A percentile compares a stretch with the other conserved stretches of the same genome.
These are phyloP conservation scores for Aspergillus latus DNA, from an alignment of 2,329 filamentous ascomycete species.

Conservation along the genomic window DNA sequence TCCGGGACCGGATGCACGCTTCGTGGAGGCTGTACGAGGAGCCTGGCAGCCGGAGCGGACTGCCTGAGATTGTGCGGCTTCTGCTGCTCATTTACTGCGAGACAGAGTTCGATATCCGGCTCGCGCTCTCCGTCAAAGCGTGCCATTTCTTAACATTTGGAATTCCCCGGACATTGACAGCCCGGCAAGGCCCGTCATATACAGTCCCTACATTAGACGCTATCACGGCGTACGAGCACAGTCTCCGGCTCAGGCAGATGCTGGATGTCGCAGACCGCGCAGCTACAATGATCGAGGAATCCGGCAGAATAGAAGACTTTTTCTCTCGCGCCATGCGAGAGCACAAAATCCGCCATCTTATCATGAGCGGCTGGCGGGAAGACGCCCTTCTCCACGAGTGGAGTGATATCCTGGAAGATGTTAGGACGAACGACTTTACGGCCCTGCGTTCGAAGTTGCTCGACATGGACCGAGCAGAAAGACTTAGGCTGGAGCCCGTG, in stretches of 20 bases:
- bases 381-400: slow-evolving; percentile 2
- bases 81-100: slow-evolving; percentile 4
- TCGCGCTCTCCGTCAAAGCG: slow-evolving; percentile 1
- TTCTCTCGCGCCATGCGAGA: not conserved
- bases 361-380: not conserved
- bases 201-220: not conserved
- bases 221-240: not conserved
- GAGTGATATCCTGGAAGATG: slow-evolving; percentile 2
- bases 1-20: slow-evolving; percentile 6
- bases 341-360: slow-evolving; percentile 1
- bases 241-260: not conserved
- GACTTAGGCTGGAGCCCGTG: not conserved
- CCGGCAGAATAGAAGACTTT: not conserved
- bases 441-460: slow-evolving; percentile 4
- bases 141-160: slow-evolving; percentile 8
- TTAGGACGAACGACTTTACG: not conserved
- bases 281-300: not conserved
- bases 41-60: slow-evolving; percentile 9
- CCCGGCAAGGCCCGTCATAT: not conserved
- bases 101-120: not conserved
- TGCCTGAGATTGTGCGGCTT: slow-evolving; percentile 8
- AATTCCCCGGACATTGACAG: slow-evolving; percentile 4
- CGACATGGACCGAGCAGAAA: not conserved
- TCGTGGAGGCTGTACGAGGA: slow-evolving; percentile 11
- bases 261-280: slow-evolving; percentile 8